Percentiles rank a stretch among this genome's conserved stretches.
These are phyloP conservation scores for Colletotrichum sp. DNA, from an alignment of 2,329 filamentous ascomycete genomes.

Conservation along the genomic window DNA sequence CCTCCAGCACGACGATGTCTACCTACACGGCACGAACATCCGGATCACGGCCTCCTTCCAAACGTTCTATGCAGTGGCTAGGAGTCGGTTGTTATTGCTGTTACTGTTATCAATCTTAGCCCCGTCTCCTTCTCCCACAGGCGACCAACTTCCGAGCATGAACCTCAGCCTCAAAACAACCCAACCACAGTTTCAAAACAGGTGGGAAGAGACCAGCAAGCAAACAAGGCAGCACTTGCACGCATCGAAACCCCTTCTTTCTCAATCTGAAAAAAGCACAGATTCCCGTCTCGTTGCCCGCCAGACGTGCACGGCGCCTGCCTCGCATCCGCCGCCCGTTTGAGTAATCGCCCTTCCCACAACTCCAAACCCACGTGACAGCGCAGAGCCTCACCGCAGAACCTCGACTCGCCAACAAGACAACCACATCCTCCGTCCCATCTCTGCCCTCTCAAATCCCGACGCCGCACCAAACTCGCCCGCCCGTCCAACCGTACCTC, in stretches of 20 bases:
- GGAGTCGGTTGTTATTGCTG: not conserved
- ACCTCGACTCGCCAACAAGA: not conserved
- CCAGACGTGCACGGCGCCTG: not conserved
- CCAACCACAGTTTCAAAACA: not conserved
- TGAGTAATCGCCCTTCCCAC: not conserved
- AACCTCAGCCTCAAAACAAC: not conserved
- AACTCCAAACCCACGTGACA: slow-evolving; percentile 1
- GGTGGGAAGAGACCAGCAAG: not conserved
- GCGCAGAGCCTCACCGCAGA: not conserved
- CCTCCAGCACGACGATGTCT: not conserved
- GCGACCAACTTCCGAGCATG: not conserved
- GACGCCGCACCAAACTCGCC: not conserved
- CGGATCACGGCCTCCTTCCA: not conserved
- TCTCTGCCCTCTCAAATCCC: not conserved
- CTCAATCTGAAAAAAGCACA: not conserved
- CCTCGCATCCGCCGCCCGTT: not conserved
- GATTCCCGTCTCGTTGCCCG: not conserved
- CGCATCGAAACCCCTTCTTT: not conserved
- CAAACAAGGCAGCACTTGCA: not conserved
- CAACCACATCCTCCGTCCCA: not conserved
- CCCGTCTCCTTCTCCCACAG: no score
- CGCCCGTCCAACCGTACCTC: not conserved
- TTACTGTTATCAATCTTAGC: not conserved
- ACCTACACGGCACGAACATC: slow-evolving; percentile 2
- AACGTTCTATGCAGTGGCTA: not conserved